Conservation (phyloP, 2,329 filamentous ascomycete species). For the Geosmithia putterillii region DNA sequence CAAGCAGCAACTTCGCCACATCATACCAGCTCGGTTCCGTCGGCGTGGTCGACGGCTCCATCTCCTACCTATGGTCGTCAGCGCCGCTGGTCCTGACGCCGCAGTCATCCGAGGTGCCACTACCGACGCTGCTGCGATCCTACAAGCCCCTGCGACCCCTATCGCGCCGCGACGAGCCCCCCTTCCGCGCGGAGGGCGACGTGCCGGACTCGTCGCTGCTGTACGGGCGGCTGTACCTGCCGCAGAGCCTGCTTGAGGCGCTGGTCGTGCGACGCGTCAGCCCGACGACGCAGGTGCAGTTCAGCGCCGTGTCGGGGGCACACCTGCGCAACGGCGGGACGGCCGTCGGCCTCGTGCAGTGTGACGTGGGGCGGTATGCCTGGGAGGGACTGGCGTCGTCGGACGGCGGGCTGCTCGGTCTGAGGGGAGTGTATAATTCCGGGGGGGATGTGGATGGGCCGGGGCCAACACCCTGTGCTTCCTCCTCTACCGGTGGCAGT, state of each 20-base stretch:
- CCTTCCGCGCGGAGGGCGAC: conserved; percentile 10
- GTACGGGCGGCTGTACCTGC: conserved; percentile 71
- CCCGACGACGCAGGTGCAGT: conserved; percentile 64
- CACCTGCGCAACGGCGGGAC: conserved; percentile 65
- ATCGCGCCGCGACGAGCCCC: conserved; percentile 12
- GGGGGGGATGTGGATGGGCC: conserved; percentile 49
- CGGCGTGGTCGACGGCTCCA: conserved; percentile 88
- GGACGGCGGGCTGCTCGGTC: conserved; percentile 77
- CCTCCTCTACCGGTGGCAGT: conserved; percentile 12
- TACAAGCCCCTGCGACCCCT: conserved; percentile 70
- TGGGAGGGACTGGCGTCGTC: conserved; percentile 86
- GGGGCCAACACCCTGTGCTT: too few relatives aligned
- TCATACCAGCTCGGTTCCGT: conserved; percentile 85
- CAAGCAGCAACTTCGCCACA: conserved; percentile 85
- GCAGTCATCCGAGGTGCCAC: conserved; percentile 61
- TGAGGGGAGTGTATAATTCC: conserved; percentile 90
- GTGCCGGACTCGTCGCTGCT: conserved; percentile 44
- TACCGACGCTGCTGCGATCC: conserved; percentile 67
- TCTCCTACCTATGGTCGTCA: conserved; percentile 92
- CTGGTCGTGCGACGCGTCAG: conserved; percentile 70
- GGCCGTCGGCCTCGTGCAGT: conserved; percentile 60
- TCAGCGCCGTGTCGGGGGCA: conserved; percentile 67
- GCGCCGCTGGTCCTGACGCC: conserved; percentile 58
- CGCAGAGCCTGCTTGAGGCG: conserved; percentile 75
- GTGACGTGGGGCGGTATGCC: conserved; percentile 78